Conservation (phyloP, 1,284 basidiomycete genomes). For the Apiotrichum gamsii region DNA sequence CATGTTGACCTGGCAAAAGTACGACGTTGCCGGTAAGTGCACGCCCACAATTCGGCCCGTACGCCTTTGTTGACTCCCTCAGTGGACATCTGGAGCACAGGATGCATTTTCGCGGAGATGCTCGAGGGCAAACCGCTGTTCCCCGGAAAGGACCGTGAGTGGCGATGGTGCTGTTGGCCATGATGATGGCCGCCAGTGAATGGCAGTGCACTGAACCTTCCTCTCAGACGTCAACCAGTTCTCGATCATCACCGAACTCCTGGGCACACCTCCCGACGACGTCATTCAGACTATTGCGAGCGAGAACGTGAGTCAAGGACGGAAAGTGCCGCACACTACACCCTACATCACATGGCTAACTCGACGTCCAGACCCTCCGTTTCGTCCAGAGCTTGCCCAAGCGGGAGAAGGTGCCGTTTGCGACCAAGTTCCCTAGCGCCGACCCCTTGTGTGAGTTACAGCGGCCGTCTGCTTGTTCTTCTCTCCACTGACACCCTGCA, state of each 20-base stretch:
- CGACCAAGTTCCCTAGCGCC: constrained; percentile 82
- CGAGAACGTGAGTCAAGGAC: constrained; percentile 85
- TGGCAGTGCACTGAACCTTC: too few relatives aligned
- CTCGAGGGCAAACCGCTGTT: constrained; percentile 97
- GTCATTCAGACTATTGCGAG: constrained; percentile 98
- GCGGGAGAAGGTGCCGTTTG: constrained; percentile 89
- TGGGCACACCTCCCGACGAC: constrained; percentile 97
- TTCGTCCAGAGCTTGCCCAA: constrained; percentile 98
- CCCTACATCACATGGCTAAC: too few relatives aligned
- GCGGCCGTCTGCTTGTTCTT: not conserved
- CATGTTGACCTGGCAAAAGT: constrained; percentile 99
- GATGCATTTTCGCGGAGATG: constrained; percentile 99
- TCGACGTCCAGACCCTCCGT: constrained; percentile 92
- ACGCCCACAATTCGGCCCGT: not conserved
- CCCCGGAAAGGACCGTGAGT: constrained; percentile 86
- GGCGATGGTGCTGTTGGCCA: not conserved
- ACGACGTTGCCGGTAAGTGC: constrained; percentile 75
- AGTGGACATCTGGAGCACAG: constrained; percentile 98
- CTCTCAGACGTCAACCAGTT: constrained; percentile 93
- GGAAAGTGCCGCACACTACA: too few relatives aligned
- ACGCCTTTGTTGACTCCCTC: constrained; percentile 13
- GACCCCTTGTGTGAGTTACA: constrained; percentile 67
- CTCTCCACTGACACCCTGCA: constrained; percentile 32
- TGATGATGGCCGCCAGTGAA: not conserved
- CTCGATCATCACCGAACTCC: constrained; percentile 96